Evolutionary conservation across 306 rosid genomes (phyloP).

Genomic region (Canavalia ensiformis): DNA sequence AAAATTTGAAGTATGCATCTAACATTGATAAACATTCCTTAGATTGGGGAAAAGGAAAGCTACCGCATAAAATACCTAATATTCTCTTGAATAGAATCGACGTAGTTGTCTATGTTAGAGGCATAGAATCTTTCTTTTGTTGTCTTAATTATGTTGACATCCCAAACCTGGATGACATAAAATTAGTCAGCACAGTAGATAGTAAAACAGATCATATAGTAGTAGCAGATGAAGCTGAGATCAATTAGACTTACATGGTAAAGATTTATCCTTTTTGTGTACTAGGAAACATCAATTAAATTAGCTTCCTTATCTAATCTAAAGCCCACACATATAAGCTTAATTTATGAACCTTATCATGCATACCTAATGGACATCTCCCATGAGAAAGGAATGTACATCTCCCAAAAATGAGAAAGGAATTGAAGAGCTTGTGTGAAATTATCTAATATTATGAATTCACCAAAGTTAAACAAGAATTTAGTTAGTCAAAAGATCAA

Average conservation of each 20-base stretch:
- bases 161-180: constrained; percentile 71
- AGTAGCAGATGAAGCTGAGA: constrained; percentile 28
- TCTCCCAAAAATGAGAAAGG: constrained; percentile 94
- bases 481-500: constrained; percentile 24
- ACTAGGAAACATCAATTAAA: constrained; percentile 79
- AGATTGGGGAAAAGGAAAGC: neutral
- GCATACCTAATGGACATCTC: constrained; percentile 84
- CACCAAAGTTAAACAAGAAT: constrained; percentile 20
- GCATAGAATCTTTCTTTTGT: constrained; percentile 68
- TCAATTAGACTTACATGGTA: constrained; percentile 79
- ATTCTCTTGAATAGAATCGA: constrained; percentile 67
- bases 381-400: too few species aligned
- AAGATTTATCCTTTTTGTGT: constrained; percentile 77
- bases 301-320: constrained; percentile 87
- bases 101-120: constrained; percentile 50
- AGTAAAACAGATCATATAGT: neutral
- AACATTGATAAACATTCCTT: neutral
- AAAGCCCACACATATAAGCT: constrained; percentile 97
- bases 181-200: neutral
- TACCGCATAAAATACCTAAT: constrained; percentile 60
- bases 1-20: constrained; percentile 3
- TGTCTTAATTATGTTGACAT: constrained; percentile 76
- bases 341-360: neutral
- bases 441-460: constrained; percentile 63
- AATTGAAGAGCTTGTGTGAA: constrained; percentile 90